Evolutionary conservation across 1,139 yeast genomes (phyloP), one percentile per base, ranked within the genome.

Genomic region (Diutina sp.): DNA sequence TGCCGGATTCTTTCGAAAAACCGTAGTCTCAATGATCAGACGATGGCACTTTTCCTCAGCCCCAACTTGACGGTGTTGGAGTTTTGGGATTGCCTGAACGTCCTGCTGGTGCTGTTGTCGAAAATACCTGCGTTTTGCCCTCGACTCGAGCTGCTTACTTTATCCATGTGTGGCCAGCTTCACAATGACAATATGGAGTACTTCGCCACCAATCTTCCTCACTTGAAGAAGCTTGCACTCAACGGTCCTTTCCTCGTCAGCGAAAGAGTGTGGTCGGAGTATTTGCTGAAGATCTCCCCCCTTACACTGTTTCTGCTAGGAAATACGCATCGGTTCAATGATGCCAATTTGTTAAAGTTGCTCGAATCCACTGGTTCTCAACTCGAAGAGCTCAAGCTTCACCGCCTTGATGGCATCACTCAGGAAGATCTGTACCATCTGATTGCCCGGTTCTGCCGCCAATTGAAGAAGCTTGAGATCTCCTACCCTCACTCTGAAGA

Each of bases 81-180:
- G 61, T 83, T 93, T 60, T 90, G 96, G 93, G 99, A 93, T 70
- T 93, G 99, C 67, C 90, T 97, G 0, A 84, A 84, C 57, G 78
- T 93, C 38, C 81, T 82, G 44, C 77, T 79, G 50, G 86, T 81
- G 60, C 80, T 95, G 0, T 77, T 86, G 58, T 79, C 80, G 62
- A 78, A 83, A 61, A 82, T 93, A 51, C 91, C 91, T 0, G 77
- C 96, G 0, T 87, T 72, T 66, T 88, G 97, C 62, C 97, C 97
- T 0, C 75, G 84, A 47, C 61, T 93, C 4, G 84, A 80, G 61
- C 70, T 76, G 1, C 69, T 93, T 50, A 85, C 86, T 0, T 72
- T 93, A 55, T 83, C 83, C 59, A 91, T 90, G 97, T 93, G 98
- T 72, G 99, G 99, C 3, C 95, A 88, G 63, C 71, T 93, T 47